A percentile compares a stretch with the other conserved stretches of the same genome.
Conservation (phyloP, 192 early-diverging fungal species). For the Umbelopsis vinacea region DNA sequence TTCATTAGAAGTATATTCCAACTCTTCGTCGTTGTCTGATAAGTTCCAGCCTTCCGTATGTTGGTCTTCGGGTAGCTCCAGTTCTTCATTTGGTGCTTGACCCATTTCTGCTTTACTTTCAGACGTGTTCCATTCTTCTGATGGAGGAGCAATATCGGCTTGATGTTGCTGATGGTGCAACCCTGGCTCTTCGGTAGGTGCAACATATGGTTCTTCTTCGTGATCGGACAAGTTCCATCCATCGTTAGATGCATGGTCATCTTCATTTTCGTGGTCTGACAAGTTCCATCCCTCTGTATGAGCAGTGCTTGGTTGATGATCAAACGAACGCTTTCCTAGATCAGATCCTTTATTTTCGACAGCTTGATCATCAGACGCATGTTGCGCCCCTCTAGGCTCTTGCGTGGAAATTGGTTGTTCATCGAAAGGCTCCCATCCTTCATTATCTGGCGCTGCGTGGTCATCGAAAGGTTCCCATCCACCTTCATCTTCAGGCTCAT, state of each 20-base stretch:
- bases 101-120: not conserved
- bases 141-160: not conserved
- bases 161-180: not conserved
- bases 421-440: not conserved
- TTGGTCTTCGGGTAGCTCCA: not conserved
- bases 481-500: not conserved
- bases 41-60: not conserved
- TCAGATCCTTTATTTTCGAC: not conserved
- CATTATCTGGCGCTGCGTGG: not conserved
- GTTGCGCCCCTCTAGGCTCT: not conserved
- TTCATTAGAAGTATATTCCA: not conserved
- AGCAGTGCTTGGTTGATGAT: no score
- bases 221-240: not conserved
- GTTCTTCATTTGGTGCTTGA: not conserved
- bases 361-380: not conserved
- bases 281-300: not conserved
- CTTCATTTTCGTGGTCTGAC: not conserved
- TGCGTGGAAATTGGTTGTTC: not conserved
- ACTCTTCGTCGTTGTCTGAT: not conserved
- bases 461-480: slow-evolving; percentile 16
- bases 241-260: not conserved
- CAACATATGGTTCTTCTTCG: not conserved
- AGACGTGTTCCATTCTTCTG: not conserved
- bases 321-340: not conserved
- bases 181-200: not conserved